phyloP scores from a whole-genome alignment of 2,329 filamentous ascomycete species.

The Malbranchea zuffiana region DNA sequence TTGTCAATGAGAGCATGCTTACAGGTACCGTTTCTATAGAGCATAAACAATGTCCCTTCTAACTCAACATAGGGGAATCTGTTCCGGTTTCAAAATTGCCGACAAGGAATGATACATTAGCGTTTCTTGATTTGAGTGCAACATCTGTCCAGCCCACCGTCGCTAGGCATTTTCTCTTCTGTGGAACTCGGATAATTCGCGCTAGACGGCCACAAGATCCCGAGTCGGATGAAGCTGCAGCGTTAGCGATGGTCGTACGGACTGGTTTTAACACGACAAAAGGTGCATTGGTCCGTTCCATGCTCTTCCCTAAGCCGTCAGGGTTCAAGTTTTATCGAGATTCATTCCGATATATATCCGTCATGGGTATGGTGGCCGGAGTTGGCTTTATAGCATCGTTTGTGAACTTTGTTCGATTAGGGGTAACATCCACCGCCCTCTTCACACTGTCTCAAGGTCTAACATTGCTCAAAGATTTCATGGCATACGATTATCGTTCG shows the following conservation, averaged over 20 bases:
- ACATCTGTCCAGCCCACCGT: constrained; percentile 73
- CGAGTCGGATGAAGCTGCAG: constrained; percentile 76
- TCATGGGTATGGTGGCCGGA: constrained; percentile 79
- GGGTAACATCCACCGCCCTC: constrained; percentile 29
- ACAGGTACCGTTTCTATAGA: constrained; percentile 45
- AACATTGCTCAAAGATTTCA: constrained; percentile 42
- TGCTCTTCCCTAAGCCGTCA: constrained; percentile 96
- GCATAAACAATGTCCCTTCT: constrained; percentile 13
- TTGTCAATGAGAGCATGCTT: constrained; percentile 98
- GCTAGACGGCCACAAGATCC: constrained; percentile 79
- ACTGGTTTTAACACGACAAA: constrained; percentile 98
- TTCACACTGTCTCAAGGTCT: constrained; percentile 11
- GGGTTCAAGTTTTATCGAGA: constrained; percentile 98
- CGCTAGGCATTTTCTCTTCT: constrained; percentile 83
- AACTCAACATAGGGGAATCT: constrained; percentile 57
- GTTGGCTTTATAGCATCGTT: constrained; percentile 86
- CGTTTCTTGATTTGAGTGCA: constrained; percentile 63
- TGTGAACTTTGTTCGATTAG: constrained; percentile 80
- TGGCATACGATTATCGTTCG: constrained; percentile 89
- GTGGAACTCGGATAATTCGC: constrained; percentile 88
- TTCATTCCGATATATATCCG: constrained; percentile 93
- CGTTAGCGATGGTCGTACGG: constrained; percentile 79
- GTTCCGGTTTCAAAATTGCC: constrained; percentile 91
- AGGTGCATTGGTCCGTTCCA: constrained; percentile 85
- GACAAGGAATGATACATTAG: constrained; percentile 68